phyloP scores from a whole-genome alignment of 2,329 filamentous ascomycete genomes.

The Orbilia oligospora region DNA sequence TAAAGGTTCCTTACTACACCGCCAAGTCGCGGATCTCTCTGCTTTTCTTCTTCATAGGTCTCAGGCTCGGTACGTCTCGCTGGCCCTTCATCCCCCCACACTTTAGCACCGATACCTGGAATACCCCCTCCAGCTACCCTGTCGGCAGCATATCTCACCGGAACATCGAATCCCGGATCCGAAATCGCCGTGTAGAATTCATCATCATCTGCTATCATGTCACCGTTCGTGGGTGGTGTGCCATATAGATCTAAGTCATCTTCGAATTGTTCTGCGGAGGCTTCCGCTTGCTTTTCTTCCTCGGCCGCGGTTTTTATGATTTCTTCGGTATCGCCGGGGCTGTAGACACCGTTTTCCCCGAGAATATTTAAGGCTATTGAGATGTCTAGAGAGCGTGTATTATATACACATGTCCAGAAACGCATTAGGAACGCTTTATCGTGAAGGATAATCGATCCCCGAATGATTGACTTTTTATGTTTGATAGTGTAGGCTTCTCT shows the following conservation, averaged over 20 bases:
- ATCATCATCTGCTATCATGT: background rate
- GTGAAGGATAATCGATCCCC: background rate
- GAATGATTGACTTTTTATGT: background rate
- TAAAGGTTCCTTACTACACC: conserved; percentile 6
- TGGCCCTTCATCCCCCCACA: background rate
- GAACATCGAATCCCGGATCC: background rate
- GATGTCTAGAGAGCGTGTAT: background rate
- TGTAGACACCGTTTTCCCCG: background rate
- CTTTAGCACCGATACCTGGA: background rate
- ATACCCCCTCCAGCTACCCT: background rate
- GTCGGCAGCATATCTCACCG: background rate
- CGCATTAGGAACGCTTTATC: background rate
- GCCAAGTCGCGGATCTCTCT: background rate
- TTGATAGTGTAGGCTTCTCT: background rate
- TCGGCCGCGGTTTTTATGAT: background rate
- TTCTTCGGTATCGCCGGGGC: background rate
- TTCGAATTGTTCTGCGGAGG: background rate
- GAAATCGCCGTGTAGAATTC: background rate
- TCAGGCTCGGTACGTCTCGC: background rate
- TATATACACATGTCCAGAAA: background rate
- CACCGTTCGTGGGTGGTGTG: background rate
- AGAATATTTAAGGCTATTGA: background rate
- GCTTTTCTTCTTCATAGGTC: conserved; percentile 14
- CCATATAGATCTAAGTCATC: background rate
- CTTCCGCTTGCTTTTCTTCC: background rate